Conservation (phyloP, 2,329 filamentous ascomycete species). For the Stagonosporopsis rhizophila region DNA sequence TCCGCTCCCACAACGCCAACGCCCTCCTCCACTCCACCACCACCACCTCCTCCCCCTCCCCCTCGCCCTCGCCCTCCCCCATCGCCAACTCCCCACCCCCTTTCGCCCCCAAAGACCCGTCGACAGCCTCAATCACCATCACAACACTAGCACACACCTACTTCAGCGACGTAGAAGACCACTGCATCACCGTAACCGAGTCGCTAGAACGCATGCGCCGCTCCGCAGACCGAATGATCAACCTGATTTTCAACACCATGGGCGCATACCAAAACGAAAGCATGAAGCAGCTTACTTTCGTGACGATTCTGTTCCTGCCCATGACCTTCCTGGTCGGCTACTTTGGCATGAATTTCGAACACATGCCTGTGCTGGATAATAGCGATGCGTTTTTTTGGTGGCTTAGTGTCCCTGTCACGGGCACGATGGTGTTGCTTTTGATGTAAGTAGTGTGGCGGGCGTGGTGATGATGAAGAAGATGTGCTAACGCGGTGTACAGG, state of each 20-base stretch:
- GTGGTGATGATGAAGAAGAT: background rate
- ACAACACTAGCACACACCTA: slow-evolving; percentile 83
- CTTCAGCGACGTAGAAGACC: slow-evolving; percentile 86
- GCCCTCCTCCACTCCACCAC: slow-evolving; percentile 44
- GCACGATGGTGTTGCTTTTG: slow-evolving; percentile 39
- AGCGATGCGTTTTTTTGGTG: slow-evolving; percentile 61
- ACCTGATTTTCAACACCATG: slow-evolving; percentile 92
- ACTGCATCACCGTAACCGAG: slow-evolving; percentile 82
- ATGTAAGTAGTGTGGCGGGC: slow-evolving; percentile 9
- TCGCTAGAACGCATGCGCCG: slow-evolving; percentile 81
- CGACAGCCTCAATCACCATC: slow-evolving; percentile 71
- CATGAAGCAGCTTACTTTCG: slow-evolving; percentile 86
- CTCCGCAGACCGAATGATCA: slow-evolving; percentile 77
- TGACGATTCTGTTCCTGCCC: slow-evolving; percentile 88
- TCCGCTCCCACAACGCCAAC: slow-evolving; percentile 75
- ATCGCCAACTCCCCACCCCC: slow-evolving; percentile 16
- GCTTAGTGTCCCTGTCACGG: slow-evolving; percentile 51
- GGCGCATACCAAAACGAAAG: slow-evolving; percentile 86
- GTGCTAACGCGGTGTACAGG: slow-evolving; percentile 4
- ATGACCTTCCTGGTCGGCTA: slow-evolving; percentile 81
- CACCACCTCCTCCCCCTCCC: background rate
- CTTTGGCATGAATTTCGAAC: slow-evolving; percentile 68
- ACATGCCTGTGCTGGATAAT: slow-evolving; percentile 55
- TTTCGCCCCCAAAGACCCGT: slow-evolving; percentile 32
- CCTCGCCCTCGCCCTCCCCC: slow-evolving; percentile 14